A percentile compares a stretch with the other conserved stretches of the same genome.
phyloP scores from a whole-genome alignment of 306 rosid species.

The Vigna trinervia region DNA sequence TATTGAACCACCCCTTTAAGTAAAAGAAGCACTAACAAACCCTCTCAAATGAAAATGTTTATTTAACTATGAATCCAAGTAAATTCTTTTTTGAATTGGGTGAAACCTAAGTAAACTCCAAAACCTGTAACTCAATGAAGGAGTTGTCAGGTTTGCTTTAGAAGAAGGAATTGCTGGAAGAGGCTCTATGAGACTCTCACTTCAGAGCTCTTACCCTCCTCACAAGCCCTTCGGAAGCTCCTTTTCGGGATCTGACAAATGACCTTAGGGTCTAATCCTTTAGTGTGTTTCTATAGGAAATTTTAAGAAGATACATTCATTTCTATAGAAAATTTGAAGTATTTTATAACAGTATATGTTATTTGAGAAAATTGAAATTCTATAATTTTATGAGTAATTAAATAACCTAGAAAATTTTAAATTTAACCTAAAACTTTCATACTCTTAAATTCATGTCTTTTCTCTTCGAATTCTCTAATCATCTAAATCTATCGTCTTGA shows the following conservation, averaged over 20 bases:
- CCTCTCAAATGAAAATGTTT: constrained; percentile 32
- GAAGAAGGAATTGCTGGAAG: constrained; percentile 53
- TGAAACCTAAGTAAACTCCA: constrained; percentile 50
- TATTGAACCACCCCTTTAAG: constrained; percentile 24
- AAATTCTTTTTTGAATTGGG: constrained; percentile 70
- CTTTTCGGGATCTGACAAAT: constrained; percentile 82
- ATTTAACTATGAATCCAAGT: constrained; percentile 11
- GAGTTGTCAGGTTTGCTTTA: constrained; percentile 58
- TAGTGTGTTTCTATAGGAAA: no score
- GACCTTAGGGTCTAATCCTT: constrained; percentile 84
- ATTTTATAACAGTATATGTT: no score
- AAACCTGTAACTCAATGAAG: constrained; percentile 48
- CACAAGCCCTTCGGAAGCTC: constrained; percentile 86
- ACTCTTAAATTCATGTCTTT: no score
- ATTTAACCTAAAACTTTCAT: no score
- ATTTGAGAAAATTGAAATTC: no score
- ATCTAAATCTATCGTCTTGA: no score
- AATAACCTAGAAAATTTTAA: no score
- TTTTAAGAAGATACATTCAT: no score
- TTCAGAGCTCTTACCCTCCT: constrained; percentile 47
- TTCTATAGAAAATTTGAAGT: no score
- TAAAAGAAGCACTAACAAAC: constrained; percentile 19
- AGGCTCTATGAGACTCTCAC: no score
- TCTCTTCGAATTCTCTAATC: no score
- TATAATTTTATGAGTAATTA: no score